phyloP scores from a whole-genome alignment of 2,329 filamentous ascomycete species.

The Fusarium sp. region DNA sequence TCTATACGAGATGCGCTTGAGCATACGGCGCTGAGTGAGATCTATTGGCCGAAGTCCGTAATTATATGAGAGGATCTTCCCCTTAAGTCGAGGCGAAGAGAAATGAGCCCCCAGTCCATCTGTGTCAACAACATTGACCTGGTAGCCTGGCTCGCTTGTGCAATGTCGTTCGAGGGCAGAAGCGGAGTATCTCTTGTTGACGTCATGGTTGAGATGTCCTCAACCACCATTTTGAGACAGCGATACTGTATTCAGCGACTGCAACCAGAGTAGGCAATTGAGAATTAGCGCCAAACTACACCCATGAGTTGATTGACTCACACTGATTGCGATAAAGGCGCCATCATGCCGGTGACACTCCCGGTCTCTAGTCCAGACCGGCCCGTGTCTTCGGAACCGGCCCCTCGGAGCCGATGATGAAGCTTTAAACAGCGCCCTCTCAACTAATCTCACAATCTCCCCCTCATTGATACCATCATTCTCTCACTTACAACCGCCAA shows the following conservation, averaged over 20 bases:
- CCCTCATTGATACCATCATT: accelerated
- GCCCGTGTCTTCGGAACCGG: conserved; percentile 14
- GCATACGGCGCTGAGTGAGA: neutral
- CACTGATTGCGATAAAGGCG: neutral
- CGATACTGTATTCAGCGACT: neutral
- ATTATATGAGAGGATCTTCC: neutral
- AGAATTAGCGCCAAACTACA: accelerated
- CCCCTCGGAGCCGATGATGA: neutral
- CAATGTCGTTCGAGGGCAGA: no score
- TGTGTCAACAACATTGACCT: neutral
- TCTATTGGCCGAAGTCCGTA: neutral
- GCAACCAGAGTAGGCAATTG: accelerated
- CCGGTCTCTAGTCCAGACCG: neutral
- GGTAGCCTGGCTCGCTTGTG: neutral
- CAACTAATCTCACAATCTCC: neutral
- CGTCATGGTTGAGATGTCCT: neutral
- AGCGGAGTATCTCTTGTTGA: neutral
- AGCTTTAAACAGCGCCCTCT: neutral
- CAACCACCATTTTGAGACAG: neutral
- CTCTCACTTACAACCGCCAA: no score
- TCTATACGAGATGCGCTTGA: neutral
- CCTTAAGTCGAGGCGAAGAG: no score
- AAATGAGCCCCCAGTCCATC: accelerated
- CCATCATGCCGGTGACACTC: neutral
- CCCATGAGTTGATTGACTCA: neutral